Evolutionary conservation across 2,329 filamentous ascomycete genomes (phyloP), one percentile per base, ranked within the genome.

Genomic region (Penicillium occitanis): DNA sequence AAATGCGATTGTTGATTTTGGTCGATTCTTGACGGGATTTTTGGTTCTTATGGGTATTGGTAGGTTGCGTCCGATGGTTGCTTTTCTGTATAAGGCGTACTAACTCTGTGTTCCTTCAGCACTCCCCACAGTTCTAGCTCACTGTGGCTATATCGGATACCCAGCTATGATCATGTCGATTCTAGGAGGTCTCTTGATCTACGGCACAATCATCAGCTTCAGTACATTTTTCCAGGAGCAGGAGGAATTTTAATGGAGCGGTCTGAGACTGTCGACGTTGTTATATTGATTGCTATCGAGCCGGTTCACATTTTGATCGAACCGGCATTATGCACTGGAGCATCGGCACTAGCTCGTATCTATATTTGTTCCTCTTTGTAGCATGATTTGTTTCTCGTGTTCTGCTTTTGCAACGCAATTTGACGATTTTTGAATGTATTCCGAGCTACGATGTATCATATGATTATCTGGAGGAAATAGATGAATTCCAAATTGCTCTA

Each of bases 181-280:
- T 72, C 81, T 94, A 62, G 95, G 95, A 33, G 95, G 95, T 62
- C 83, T 97, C 67, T 82, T 99, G 76, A 99, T 99, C 77, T 99
- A 99, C 81, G 92, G 92, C 66, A 99, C 95, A 59, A 97, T 99
- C 77, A 96, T 99, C 81, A 95, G 91, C 82, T 99, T 99, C 80
- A 90, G 91, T 71, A 91, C 97, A 88, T 99, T 98, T 83, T 99
- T 99, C 85, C 91, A 94, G 77, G 93, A 98, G 80, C 93, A 98
- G 78, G 91, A 96, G 76, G 95, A 98, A 73, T 99, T 98, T 79
- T 98, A 69, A 75, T 68, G 25, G 22, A n/a, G 17, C 22, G n/a
- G 44, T 30, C 17, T 11, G 17, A 46, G 17, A 13, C 6, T 25
- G 35, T 60, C 7, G 33, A 57, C n/a, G n/a, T 19, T 57, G 10